A percentile compares a stretch with the other conserved stretches of the same genome.
Evolutionary conservation across 2,329 filamentous ascomycete species (phyloP).

Genomic region (Acrocalymma vagum): DNA sequence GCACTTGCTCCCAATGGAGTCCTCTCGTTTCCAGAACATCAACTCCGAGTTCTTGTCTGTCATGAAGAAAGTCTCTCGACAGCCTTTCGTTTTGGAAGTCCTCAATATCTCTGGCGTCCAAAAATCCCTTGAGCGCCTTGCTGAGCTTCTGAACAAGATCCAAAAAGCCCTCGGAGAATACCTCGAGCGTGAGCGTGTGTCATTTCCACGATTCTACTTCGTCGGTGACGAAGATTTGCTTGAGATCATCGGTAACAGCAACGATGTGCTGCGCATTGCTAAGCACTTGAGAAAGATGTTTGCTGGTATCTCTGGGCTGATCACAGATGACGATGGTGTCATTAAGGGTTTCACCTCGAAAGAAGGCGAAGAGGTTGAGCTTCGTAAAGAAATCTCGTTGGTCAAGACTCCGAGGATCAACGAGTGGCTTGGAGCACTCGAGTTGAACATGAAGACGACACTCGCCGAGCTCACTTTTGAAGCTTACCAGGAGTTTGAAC

Average conservation of each 20-base stretch:
- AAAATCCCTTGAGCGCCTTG: conserved; percentile 92
- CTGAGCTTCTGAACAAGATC: conserved; percentile 98
- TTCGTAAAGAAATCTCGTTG: conserved; percentile 92
- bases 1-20: conserved; percentile 94
- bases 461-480: conserved; percentile 90
- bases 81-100: conserved; percentile 93
- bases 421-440: conserved; percentile 95
- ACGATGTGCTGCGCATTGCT: conserved; percentile 92
- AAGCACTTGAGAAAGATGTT: conserved; percentile 99
- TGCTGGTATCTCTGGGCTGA: conserved; percentile 87
- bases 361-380: conserved; percentile 85
- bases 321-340: conserved; percentile 88
- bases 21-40: conserved; percentile 97
- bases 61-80: conserved; percentile 99
- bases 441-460: conserved; percentile 92
- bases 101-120: conserved; percentile 95
- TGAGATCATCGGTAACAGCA: conserved; percentile 99
- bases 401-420: conserved; percentile 97
- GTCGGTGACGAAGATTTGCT: conserved; percentile 98
- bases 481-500: conserved; percentile 82
- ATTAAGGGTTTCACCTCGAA: conserved; percentile 95
- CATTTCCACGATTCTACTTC: conserved; percentile 99
- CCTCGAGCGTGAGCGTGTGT: conserved; percentile 94
- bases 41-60: conserved; percentile 99
- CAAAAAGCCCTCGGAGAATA: conserved; percentile 99